phyloP scores from a whole-genome alignment of 1,139 yeast species.

The Suhomyces coccinellae region DNA sequence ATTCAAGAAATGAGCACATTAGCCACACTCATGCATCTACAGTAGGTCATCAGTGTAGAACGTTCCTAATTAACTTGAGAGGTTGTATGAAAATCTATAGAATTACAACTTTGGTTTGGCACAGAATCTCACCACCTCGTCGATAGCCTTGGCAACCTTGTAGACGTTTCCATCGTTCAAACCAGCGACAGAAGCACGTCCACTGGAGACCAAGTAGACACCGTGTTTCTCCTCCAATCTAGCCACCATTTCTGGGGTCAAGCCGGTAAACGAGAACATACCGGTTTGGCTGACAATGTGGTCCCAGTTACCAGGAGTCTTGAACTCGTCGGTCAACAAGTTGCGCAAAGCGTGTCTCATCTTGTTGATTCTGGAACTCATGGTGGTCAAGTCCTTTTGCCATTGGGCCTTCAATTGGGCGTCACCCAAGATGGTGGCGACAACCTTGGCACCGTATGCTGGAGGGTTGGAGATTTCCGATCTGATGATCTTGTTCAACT shows the following conservation, averaged over 20 bases:
- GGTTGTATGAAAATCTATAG: constrained; percentile 1
- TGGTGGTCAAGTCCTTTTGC: constrained; percentile 80
- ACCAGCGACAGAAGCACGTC: constrained; percentile 95
- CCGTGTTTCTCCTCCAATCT: constrained; percentile 77
- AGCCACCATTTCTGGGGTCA: constrained; percentile 75
- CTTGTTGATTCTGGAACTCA: constrained; percentile 79
- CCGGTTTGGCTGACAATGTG: constrained; percentile 92
- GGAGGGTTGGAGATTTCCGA: constrained; percentile 94
- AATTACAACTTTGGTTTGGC: constrained; percentile 35
- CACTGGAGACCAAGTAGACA: constrained; percentile 75
- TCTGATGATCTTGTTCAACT: constrained; percentile 74
- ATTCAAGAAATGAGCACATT: no score
- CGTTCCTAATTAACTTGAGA: neutral
- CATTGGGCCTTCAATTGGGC: constrained; percentile 72
- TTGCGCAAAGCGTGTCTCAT: constrained; percentile 74
- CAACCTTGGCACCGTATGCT: constrained; percentile 93
- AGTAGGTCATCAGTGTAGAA: neutral
- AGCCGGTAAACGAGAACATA: constrained; percentile 95
- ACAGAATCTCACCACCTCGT: constrained; percentile 63
- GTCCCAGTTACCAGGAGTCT: constrained; percentile 90
- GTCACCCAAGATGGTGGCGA: constrained; percentile 69
- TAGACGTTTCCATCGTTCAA: constrained; percentile 78
- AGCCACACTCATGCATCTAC: neutral
- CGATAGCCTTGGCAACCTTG: constrained; percentile 79
- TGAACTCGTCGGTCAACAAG: constrained; percentile 55